phyloP scores from a whole-genome alignment of 257 asterid species.

The Plantago major region DNA sequence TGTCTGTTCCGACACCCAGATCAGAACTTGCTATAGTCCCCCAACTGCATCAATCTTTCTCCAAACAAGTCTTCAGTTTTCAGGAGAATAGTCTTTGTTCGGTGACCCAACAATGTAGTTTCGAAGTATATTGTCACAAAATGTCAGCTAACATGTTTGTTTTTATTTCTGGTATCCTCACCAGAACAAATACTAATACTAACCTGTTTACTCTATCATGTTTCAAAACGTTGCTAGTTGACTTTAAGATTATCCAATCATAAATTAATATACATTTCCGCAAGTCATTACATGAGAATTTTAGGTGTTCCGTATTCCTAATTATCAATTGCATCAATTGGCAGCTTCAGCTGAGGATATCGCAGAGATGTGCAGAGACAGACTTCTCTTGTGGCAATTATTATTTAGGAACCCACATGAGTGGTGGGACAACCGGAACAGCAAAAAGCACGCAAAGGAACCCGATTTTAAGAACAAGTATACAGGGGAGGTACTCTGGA shows the following conservation, averaged over 20 bases:
- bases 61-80: too few species aligned
- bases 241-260: background rate
- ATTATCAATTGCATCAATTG: conserved; percentile 13
- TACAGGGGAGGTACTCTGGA: conserved; percentile 82
- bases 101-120: background rate
- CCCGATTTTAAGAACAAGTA: conserved; percentile 81
- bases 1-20: background rate
- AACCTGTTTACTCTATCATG: background rate
- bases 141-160: background rate
- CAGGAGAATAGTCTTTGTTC: too few species aligned
- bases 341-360: conserved; percentile 42
- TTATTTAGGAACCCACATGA: conserved; percentile 69
- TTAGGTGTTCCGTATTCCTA: too few species aligned
- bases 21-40: too few species aligned
- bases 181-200: background rate
- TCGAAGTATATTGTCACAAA: background rate
- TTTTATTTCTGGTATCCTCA: conserved; percentile 3
- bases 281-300: background rate
- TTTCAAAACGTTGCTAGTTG: background rate
- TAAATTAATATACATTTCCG: background rate
- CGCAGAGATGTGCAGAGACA: conserved; percentile 33
- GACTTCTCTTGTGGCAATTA: conserved; percentile 73
- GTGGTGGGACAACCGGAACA: conserved; percentile 66
- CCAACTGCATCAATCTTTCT: background rate
- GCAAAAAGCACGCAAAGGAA: conserved; percentile 30